Base-by-base conservation (phyloP, 371 early-diverging fungal genomes). In the Mortierella sp. region DNA sequence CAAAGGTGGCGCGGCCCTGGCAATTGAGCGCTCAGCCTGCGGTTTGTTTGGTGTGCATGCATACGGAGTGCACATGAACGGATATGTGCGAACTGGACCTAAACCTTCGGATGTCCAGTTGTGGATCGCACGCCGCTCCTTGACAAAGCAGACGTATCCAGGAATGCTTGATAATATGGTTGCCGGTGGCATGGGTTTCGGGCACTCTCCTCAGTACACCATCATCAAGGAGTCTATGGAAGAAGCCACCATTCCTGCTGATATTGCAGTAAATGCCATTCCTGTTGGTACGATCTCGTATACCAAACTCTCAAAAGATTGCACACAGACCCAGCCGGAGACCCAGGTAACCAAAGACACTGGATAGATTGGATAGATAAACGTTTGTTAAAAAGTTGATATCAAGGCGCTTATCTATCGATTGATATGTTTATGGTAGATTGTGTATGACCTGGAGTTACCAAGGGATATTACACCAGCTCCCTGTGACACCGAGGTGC, bases 401-500 rank as follows among this genome's bases (percentile, higher is more conserved):
- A n/a, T 66, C 18, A 51, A n/a, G n/a, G 22, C 30, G 57, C 28
- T 40, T 57, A 66, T 40, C 6, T 35, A 22, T 67, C n/a, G 39
- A 32, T 30, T 55, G 9, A 12, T 37, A 32, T 35, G 43, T 51
- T 22, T 18, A 6, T 43, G 16, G 80, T 54, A 75, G 93, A 88
- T 91, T 75, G 83, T 94, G 10, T 97, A 91, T 77, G 98, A 98
- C 73, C 75, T 98, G 6, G 90, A 93, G 66, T 69, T 97, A 12
- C 91, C 92, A 2, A 14, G 35, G 8, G 89, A 88, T 64, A 88
- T 93, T 66, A 66, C 61, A 26, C 98, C 97, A 14, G 76, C 59
- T 8, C 94, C 96, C 0, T 89, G 89, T 26, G 98, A 97, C 74
- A 97, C 95, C 10, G 98, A 98, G 83, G 98, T 96, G 5, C 90